Base-by-base conservation (phyloP, 208 protist genomes). In the Acanthamoeba lenticulata region DNA sequence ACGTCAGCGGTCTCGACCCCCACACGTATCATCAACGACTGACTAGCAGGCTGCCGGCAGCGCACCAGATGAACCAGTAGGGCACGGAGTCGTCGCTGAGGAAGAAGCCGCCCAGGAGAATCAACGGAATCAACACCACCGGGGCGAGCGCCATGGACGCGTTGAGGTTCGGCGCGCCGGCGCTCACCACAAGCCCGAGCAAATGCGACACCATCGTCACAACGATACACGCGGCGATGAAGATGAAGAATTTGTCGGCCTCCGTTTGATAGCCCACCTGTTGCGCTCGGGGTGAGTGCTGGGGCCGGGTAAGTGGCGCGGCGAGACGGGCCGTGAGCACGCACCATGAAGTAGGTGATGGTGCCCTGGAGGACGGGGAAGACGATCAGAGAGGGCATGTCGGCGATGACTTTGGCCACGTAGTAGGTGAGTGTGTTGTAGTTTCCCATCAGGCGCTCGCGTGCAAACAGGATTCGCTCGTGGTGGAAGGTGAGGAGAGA, bases 241-340 rank as follows among this genome's bases (percentile, higher is more conserved):
- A 93, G 67, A 83, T 93, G 89, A 93, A 93, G 89, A 52, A 93
- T 29, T 93, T 93, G 44, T 81, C 89, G 40, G 67, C 89, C 27
- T 93, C 62, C 1, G 38, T n/a, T 60, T 93, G 65, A 27, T 83
- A 93, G n/a, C 89, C 89, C 42, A 93, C 89, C 89, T 65, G 45
- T n/a, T n/a, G n/a, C n/a, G n/a, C n/a, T n/a, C n/a, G n/a, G n/a
- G n/a, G n/a, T n/a, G n/a, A n/a, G n/a, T n/a, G n/a, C n/a, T n/a
- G n/a, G n/a, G n/a, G n/a, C n/a, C n/a, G n/a, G n/a, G n/a, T n/a
- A n/a, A n/a, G n/a, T n/a, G n/a, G n/a, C n/a, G n/a, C n/a, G n/a
- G n/a, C n/a, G n/a, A n/a, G n/a, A n/a, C n/a, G n/a, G n/a, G n/a
- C n/a, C n/a, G n/a, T n/a, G n/a, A n/a, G 52, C 3, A 60, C 52